Evolutionary conservation across 2,329 filamentous ascomycete genomes (phyloP).

Genomic region (Pseudofabraea citricarpa): DNA sequence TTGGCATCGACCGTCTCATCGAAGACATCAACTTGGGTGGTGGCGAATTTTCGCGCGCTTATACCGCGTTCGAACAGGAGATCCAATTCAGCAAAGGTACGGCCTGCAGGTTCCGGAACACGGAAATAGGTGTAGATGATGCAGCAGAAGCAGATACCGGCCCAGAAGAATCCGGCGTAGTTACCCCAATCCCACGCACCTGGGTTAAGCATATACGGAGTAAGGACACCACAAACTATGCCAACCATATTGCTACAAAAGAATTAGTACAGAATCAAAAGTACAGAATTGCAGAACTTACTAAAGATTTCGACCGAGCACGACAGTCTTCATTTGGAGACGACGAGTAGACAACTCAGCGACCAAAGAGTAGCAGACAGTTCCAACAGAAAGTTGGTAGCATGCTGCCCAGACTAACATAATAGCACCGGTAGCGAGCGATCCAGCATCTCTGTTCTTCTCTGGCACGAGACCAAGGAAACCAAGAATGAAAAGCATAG

Average conservation of each 20-base stretch:
- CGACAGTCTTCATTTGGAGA: constrained; percentile 87
- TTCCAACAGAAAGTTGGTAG: constrained; percentile 85
- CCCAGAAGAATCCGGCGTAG: constrained; percentile 73
- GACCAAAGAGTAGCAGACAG: constrained; percentile 85
- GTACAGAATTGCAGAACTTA: neutral
- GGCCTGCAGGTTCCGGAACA: constrained; percentile 72
- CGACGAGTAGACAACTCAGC: constrained; percentile 78
- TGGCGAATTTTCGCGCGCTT: constrained; percentile 30
- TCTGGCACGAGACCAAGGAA: constrained; percentile 47
- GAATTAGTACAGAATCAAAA: neutral
- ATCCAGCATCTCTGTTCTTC: constrained; percentile 16
- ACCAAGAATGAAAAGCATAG: constrained; percentile 75
- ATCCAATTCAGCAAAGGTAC: constrained; percentile 83
- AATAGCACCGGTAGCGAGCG: constrained; percentile 42
- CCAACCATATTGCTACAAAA: constrained; percentile 62
- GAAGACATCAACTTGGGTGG: constrained; percentile 25
- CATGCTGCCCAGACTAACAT: constrained; percentile 79
- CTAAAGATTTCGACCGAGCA: constrained; percentile 68
- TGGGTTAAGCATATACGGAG: constrained; percentile 91
- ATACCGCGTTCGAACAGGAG: constrained; percentile 73
- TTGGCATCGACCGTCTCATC: constrained; percentile 16
- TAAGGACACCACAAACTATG: constrained; percentile 77
- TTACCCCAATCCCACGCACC: constrained; percentile 80
- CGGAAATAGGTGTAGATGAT: constrained; percentile 73
- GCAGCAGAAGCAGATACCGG: constrained; percentile 56